Evolutionary conservation across 108 stramenopile genomes (phyloP).

Genomic region (Skeletonema potamos): DNA sequence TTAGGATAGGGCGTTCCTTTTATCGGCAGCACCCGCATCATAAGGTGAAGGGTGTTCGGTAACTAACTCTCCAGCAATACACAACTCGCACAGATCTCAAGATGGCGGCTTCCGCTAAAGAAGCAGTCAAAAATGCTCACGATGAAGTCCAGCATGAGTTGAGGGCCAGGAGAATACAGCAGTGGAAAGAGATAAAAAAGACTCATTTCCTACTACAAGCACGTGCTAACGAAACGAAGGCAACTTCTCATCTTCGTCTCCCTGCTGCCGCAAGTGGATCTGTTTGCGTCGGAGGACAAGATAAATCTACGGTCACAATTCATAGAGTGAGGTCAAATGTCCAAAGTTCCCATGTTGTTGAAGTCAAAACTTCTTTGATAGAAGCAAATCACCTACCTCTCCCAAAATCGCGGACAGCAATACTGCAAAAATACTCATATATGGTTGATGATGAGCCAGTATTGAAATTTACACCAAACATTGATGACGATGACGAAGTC

Average conservation of each 20-base stretch:
- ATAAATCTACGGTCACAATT: not conserved
- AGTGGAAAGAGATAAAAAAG: not conserved
- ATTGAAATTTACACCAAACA: constrained; percentile 64
- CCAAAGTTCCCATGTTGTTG: not conserved
- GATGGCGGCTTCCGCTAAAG: not conserved
- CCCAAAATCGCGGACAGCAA: constrained; percentile 34
- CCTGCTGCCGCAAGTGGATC: not conserved
- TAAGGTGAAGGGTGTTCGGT: too few species aligned
- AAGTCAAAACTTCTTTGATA: constrained; percentile 8
- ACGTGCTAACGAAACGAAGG: not conserved
- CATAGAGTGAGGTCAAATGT: not conserved
- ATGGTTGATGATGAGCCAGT: constrained; percentile 45
- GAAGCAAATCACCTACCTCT: constrained; percentile 29
- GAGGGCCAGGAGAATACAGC: not conserved
- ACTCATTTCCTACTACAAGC: not conserved
- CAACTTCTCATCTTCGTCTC: not conserved
- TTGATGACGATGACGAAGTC: constrained; percentile 74
- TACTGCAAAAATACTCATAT: constrained; percentile 38
- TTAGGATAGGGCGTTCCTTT: too few species aligned
- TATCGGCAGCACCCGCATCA: too few species aligned
- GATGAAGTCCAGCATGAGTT: not conserved
- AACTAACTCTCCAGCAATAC: too few species aligned
- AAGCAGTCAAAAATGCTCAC: not conserved
- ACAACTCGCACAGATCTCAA: too few species aligned
- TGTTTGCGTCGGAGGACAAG: not conserved